Percentiles rank a stretch among this genome's conserved stretches.
Evolutionary conservation across 2,329 filamentous ascomycete species (phyloP).

Genomic region (Sclerotinia borealis): DNA sequence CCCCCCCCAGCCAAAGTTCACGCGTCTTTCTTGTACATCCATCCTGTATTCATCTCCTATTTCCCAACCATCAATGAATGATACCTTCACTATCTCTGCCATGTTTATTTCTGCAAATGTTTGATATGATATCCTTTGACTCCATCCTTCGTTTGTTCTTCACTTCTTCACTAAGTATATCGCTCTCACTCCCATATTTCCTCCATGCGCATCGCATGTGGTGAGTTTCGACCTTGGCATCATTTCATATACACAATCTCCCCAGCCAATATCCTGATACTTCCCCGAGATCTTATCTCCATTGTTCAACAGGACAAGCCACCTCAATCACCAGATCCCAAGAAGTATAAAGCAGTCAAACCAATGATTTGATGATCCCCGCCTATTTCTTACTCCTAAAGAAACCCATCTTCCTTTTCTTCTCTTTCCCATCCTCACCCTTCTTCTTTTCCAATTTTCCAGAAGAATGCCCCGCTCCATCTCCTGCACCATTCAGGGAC

Average conservation of each 20-base stretch:
- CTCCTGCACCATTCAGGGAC: slow-evolving; percentile 2
- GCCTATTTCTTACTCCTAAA: slow-evolving; percentile 50
- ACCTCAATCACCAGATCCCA: neutral
- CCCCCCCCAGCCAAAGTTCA: neutral
- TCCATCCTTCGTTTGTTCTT: neutral
- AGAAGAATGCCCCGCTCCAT: slow-evolving; percentile 16
- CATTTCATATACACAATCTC: neutral
- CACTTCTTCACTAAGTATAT: neutral
- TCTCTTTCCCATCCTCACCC: slow-evolving; percentile 33
- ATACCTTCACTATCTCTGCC: neutral
- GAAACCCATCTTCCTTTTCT: slow-evolving; percentile 55
- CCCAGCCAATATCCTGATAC: neutral
- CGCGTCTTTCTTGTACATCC: neutral
- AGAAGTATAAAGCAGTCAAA: neutral
- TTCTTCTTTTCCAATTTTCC: slow-evolving; percentile 47
- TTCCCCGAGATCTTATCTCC: neutral
- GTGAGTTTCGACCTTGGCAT: neutral
- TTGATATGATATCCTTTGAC: neutral
- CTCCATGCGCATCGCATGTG: neutral
- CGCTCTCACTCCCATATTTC: neutral
- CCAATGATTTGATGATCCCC: too few species aligned
- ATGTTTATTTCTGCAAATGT: neutral
- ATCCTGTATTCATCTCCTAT: neutral
- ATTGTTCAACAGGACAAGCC: neutral
- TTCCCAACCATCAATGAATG: neutral